phyloP scores from a whole-genome alignment of 495 filamentous ascomycete species.

The Elasticomyces elasticus region DNA sequence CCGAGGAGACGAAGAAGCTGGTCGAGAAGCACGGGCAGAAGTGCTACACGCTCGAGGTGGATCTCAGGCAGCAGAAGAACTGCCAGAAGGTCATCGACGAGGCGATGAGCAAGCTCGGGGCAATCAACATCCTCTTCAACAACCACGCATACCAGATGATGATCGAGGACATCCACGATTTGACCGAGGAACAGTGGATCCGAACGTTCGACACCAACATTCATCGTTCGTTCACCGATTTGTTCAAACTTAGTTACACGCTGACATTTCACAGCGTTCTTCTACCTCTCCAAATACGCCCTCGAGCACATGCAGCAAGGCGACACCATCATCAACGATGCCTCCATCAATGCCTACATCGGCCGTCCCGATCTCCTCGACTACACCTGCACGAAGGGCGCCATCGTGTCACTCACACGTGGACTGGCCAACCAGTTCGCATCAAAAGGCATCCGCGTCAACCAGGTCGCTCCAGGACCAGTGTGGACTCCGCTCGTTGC shows the following conservation, averaged over 20 bases:
- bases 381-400: constrained; percentile 77
- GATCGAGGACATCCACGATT: constrained; percentile 61
- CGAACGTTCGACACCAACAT: constrained; percentile 38
- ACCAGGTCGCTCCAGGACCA: constrained; percentile 69
- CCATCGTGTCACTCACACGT: constrained; percentile 72
- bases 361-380: constrained; percentile 75
- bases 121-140: constrained; percentile 70
- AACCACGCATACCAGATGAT: constrained; percentile 66
- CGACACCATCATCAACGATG: constrained; percentile 74
- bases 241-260: background rate
- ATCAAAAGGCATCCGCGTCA: constrained; percentile 66
- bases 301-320: constrained; percentile 69
- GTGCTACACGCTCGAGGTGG: constrained; percentile 49
- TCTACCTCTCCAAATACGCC: constrained; percentile 60
- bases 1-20: constrained; percentile 57
- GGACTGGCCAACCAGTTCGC: constrained; percentile 68
- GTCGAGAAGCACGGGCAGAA: constrained; percentile 57
- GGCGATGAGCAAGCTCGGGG: constrained; percentile 52
- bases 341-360: constrained; percentile 72
- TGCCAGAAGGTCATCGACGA: constrained; percentile 61
- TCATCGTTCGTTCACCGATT: constrained; percentile 21
- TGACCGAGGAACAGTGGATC: constrained; percentile 75
- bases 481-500: constrained; percentile 82
- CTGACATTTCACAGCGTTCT: constrained; percentile 22
- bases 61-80: constrained; percentile 53